Conservation (phyloP, 2,329 filamentous ascomycete genomes). For the Fusarium sublunatum region DNA sequence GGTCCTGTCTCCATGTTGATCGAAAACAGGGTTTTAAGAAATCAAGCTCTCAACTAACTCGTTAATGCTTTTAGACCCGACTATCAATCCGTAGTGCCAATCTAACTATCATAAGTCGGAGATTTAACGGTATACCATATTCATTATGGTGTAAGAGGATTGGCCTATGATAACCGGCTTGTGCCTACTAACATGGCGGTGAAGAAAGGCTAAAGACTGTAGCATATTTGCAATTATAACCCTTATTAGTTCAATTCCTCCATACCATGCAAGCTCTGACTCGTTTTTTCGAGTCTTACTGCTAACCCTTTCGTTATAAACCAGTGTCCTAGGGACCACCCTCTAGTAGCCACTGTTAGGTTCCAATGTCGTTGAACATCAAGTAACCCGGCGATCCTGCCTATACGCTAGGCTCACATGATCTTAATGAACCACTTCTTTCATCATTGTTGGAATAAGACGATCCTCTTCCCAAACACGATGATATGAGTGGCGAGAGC, state of each 20-base stretch:
- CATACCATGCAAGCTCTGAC: neutral
- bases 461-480: neutral
- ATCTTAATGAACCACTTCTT: neutral
- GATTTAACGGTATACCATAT: constrained; percentile 1
- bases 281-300: neutral
- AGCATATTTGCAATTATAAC: constrained; percentile 1
- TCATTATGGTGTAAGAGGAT: constrained; percentile 1
- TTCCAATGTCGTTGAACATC: neutral
- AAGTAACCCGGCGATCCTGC: neutral
- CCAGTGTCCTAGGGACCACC: neutral
- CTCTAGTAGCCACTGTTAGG: neutral
- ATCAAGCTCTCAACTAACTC: neutral
- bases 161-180: neutral
- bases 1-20: neutral
- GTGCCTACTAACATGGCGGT: constrained; percentile 15
- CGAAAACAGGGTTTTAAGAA: neutral
- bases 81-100: neutral
- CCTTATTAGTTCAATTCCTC: neutral
- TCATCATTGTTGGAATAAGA: neutral
- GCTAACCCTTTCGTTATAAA: neutral
- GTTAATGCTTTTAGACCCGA: neutral
- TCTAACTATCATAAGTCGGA: neutral
- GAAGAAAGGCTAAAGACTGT: constrained; percentile 7
- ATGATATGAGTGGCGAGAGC: neutral
- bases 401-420: neutral